A percentile compares a stretch with the other conserved stretches of the same genome.
Conservation (phyloP, 2,329 filamentous ascomycete species). For the Nemania sp. region DNA sequence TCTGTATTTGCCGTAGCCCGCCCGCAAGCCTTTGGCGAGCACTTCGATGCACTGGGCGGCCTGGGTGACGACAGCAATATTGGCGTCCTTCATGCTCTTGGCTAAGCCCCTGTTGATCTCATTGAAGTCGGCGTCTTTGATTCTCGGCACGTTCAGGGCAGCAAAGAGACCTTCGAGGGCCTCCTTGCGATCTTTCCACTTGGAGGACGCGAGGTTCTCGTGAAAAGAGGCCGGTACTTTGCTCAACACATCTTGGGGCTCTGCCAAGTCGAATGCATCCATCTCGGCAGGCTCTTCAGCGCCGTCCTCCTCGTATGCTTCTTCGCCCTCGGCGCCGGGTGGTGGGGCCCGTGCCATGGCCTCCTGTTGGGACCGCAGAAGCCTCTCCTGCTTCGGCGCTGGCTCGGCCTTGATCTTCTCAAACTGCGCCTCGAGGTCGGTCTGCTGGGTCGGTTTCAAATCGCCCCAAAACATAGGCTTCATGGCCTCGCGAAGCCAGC, state of each 20-base stretch:
- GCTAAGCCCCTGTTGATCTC: slow-evolving; percentile 83
- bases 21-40: slow-evolving; percentile 82
- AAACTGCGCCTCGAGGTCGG: slow-evolving; percentile 90
- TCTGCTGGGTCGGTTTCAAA: slow-evolving; percentile 91
- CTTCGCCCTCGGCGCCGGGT: slow-evolving; percentile 59
- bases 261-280: slow-evolving; percentile 79
- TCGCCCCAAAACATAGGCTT: slow-evolving; percentile 98
- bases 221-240: slow-evolving; percentile 82
- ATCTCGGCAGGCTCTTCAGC: slow-evolving; percentile 70
- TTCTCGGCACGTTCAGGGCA: slow-evolving; percentile 79
- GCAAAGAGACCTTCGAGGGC: slow-evolving; percentile 80
- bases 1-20: slow-evolving; percentile 78
- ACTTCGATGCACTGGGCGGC: slow-evolving; percentile 92
- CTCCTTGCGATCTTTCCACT: slow-evolving; percentile 99
- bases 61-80: slow-evolving; percentile 89
- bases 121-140: slow-evolving; percentile 87
- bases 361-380: slow-evolving; percentile 87
- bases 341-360: slow-evolving; percentile 72
- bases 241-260: slow-evolving; percentile 82
- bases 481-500: slow-evolving; percentile 97
- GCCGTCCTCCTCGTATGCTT: slow-evolving; percentile 60
- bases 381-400: slow-evolving; percentile 83
- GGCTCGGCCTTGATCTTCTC: slow-evolving; percentile 90
- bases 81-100: slow-evolving; percentile 99
- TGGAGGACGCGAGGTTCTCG: slow-evolving; percentile 83